Evolutionary conservation across 768 basidiomycete species (phyloP), one percentile per base, ranked within the genome.

Genomic region (Hygrocybe punicea): DNA sequence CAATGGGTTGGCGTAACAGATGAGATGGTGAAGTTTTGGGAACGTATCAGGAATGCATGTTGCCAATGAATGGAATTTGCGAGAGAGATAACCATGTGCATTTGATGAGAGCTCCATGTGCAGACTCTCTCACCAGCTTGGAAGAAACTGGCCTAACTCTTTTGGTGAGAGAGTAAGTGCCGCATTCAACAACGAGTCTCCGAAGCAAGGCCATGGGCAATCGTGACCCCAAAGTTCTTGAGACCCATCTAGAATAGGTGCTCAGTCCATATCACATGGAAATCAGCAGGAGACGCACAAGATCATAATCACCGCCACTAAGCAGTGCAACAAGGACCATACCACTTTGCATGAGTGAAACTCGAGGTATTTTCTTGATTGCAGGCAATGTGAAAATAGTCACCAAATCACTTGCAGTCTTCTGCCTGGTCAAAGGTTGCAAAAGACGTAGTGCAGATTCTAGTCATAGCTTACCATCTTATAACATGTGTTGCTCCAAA

Each of bases 131-230:
- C 57, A 56, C 59, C 62, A 63, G 14, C 11, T 14, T n/a, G 23
- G 14, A 9, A 63, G 57, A 52, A 52, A 60, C 6, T 19, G 17
- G 3, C 11, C 4, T 6, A 58, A 45, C 2, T 56, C 53, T 10
- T 29, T 21, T 4, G 3, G 4, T 3, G 40, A 29, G 13, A 57
- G 59, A n/a, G 52, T 44, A 13, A 45, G 51, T 8, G 75, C 70
- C 3, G 80, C 77, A 49, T 74, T 55, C 25, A 82, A 56, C 23
- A 84, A 74, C 25, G 73, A 62, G 60, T 85, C 80, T 0, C 85
- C 82, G 39, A 85, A 78, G 1, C 84, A 0, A 89, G 79, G 1
- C 75, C 83, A 23, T 78, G 76, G 3, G 86, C 83, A 39, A 79
- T 83, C 19, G 71, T 74, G 2, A 73, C 67, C 1, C 85, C 84